Percentiles rank a stretch among this genome's conserved stretches.
These are phyloP conservation scores for Geotrichum carabidarum DNA, from an alignment of 1,139 yeast genomes.

Conservation along the genomic window DNA sequence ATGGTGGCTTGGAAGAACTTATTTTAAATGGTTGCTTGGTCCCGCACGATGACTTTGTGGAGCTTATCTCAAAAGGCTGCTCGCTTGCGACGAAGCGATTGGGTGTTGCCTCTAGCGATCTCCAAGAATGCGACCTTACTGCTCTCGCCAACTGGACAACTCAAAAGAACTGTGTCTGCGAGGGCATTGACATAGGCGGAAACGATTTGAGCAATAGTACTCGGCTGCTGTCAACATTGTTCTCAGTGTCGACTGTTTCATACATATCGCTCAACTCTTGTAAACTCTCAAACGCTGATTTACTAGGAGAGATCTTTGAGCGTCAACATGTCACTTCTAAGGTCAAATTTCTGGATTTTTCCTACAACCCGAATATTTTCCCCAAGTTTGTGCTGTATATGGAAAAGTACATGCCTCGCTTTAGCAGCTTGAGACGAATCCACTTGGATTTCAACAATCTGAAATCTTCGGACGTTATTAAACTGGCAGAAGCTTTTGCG, in stretches of 20 bases:
- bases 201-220: constrained; percentile 10
- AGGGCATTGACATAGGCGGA: constrained; percentile 81
- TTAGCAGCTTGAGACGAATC: constrained; percentile 59
- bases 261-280: constrained; percentile 73
- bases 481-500: constrained; percentile 65
- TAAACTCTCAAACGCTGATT: constrained; percentile 49
- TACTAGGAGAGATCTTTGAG: constrained; percentile 50
- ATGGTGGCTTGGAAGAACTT: constrained; percentile 82
- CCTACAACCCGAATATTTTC: constrained; percentile 66
- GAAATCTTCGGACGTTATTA: constrained; percentile 56
- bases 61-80: constrained; percentile 54
- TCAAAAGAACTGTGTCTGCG: constrained; percentile 49
- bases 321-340: constrained; percentile 49
- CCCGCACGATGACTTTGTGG: constrained; percentile 41
- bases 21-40: constrained; percentile 76
- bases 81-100: constrained; percentile 55
- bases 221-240: constrained; percentile 1
- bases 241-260: constrained; percentile 25
- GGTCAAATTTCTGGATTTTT: constrained; percentile 69
- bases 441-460: constrained; percentile 75
- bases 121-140: constrained; percentile 53
- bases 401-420: constrained; percentile 51
- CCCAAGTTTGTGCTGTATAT: constrained; percentile 59
- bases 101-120: constrained; percentile 71
- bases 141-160: constrained; percentile 61